Evolutionary conservation across 2,329 filamentous ascomycete species (phyloP).

Genomic region (Fusarium piperis): DNA sequence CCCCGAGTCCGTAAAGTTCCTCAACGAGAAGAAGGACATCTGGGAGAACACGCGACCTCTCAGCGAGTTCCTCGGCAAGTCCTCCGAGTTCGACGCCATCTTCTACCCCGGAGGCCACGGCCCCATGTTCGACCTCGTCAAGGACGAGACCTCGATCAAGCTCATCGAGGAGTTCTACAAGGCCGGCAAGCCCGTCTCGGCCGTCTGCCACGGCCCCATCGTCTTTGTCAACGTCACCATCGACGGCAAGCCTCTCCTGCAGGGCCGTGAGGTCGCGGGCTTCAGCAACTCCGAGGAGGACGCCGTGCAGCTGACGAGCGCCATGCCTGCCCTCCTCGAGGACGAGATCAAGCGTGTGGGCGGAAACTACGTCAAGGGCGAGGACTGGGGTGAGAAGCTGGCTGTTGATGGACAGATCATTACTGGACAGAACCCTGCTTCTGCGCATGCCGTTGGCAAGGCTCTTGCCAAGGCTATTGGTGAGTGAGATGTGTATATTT

Average conservation of each 20-base stretch:
- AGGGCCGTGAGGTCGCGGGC: constrained; percentile 67
- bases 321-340: constrained; percentile 69
- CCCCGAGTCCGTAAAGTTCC: constrained; percentile 61
- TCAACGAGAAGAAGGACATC: constrained; percentile 63
- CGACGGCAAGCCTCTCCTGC: constrained; percentile 63
- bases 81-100: constrained; percentile 70
- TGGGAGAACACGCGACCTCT: constrained; percentile 73
- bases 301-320: constrained; percentile 58
- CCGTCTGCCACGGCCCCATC: constrained; percentile 76
- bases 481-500: background rate
- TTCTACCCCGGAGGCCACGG: constrained; percentile 68
- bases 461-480: constrained; percentile 59
- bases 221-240: constrained; percentile 68
- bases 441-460: constrained; percentile 61
- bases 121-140: constrained; percentile 74
- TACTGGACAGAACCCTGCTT: constrained; percentile 68
- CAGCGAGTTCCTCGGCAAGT: constrained; percentile 63
- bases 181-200: constrained; percentile 69
- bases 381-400: constrained; percentile 61
- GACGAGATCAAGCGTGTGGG: constrained; percentile 61
- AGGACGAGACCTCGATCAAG: constrained; percentile 64
- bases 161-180: constrained; percentile 71
- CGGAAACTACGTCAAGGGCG: constrained; percentile 66
- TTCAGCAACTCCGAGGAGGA: constrained; percentile 69
- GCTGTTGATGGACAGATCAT: constrained; percentile 63